A percentile compares a stretch with the other conserved stretches of the same genome.
phyloP scores from a whole-genome alignment of 2,329 filamentous ascomycete genomes.

The Amesomyces nigricolor region DNA sequence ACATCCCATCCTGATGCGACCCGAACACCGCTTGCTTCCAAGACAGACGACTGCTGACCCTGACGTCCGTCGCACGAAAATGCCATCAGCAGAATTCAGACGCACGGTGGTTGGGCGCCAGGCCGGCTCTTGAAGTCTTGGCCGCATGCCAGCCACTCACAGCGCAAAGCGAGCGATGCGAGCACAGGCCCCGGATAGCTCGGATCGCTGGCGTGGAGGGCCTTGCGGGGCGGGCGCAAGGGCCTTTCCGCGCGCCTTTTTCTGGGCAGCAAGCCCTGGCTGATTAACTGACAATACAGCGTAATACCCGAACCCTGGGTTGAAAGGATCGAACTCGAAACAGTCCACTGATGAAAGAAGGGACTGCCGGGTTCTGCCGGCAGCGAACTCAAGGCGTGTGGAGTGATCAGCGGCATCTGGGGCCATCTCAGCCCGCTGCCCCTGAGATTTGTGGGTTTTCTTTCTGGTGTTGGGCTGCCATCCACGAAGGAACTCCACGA shows the following conservation, averaged over 20 bases:
- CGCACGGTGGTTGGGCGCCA: background rate
- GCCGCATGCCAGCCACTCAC: constrained; percentile 1
- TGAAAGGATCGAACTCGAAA: background rate
- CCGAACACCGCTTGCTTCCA: too few species aligned
- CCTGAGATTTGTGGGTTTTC: background rate
- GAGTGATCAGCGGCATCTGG: too few species aligned
- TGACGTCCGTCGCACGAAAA: constrained; percentile 1
- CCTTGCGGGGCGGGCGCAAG: background rate
- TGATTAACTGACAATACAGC: too few species aligned
- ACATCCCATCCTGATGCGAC: too few species aligned
- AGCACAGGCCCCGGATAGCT: constrained; percentile 13
- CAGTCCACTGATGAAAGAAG: background rate
- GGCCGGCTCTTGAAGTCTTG: too few species aligned
- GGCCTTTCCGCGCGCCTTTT: background rate
- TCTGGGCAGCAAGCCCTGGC: too few species aligned
- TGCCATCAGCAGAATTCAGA: background rate
- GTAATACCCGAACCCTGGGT: background rate
- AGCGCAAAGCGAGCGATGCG: constrained; percentile 13
- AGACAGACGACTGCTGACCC: background rate
- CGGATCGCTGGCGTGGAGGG: constrained; percentile 9
- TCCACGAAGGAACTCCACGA: too few species aligned
- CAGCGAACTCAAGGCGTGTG: background rate
- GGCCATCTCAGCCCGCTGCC: background rate
- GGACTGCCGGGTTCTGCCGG: background rate
- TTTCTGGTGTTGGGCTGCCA: background rate